Base-by-base conservation (phyloP, 768 basidiomycete genomes). In the Atractiella rhizophila region DNA sequence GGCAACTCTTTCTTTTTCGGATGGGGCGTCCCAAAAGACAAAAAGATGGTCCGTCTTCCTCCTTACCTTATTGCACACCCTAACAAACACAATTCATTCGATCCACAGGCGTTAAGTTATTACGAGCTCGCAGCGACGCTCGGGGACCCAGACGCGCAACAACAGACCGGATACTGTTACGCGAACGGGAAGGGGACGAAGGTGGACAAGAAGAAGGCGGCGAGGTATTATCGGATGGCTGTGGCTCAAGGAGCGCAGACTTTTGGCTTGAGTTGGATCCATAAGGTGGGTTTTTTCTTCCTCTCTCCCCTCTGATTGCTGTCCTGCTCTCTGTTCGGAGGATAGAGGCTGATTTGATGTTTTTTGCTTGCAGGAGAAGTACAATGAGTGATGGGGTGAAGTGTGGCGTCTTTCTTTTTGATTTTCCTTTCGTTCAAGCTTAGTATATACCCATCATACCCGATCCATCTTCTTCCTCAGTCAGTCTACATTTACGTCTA, bases 1-100 rank as follows among this genome's bases (percentile, higher is more conserved):
- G 83, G 79, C 1, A 78, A 81, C 57, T 82, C 79, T 55, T 88
- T 83, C 59, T 78, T 77, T 55, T 78, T 81, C 38, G 83, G 82
- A 1, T 86, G 82, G 81, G 83, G 83, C 7, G 73, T 81, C 11
- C 54, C 60, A 23, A 79, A 80, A 56, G 79, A 86, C 58, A 74
- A 77, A 62, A 79, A 76, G 65, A 80, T 85, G 78, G 79, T 47
- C 11, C 25, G 30, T 35, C 24, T 9, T 11, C 8, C 16, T n/a
- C 19, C 19, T 32, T 21, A 27, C 36, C 1, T 4, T 37, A n/a
- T 28, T 19, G 19, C 51, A 78, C 75, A 77, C 69, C 57, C 6
- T 2, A 9, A 12, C 18, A 3, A 1, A 26, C 37, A 32, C 21
- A 38, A 27, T 21, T 13, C 10, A 5, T 8, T 29, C 19, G 10